Conservation (phyloP, 2,329 filamentous ascomycete species). For the Diaporthe vaccinii region DNA sequence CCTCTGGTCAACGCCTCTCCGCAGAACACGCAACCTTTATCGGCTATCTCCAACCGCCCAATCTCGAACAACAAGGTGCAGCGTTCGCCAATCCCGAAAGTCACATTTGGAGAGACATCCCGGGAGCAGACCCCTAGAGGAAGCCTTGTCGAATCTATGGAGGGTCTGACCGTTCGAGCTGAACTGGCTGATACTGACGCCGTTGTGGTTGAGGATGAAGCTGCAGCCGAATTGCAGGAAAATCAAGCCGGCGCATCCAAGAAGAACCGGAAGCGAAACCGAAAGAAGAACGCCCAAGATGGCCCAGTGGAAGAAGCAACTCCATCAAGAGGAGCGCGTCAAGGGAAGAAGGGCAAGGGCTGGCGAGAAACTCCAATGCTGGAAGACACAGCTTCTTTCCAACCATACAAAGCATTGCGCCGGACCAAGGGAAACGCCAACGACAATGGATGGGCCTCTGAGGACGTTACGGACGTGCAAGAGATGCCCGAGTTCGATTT, state of each 20-base stretch:
- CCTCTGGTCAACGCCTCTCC: slow-evolving; percentile 41
- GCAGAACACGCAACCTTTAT: slow-evolving; percentile 43
- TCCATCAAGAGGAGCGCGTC: slow-evolving; percentile 40
- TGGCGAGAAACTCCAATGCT: slow-evolving; percentile 73
- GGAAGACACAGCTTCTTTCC: slow-evolving; percentile 72
- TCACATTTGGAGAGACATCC: slow-evolving; percentile 34
- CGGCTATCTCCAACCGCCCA: slow-evolving; percentile 7
- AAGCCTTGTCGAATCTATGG: slow-evolving; percentile 43
- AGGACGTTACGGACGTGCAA: slow-evolving; percentile 94
- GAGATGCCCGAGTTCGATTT: slow-evolving; percentile 97
- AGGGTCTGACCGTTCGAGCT: slow-evolving; percentile 45
- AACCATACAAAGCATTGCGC: slow-evolving; percentile 73
- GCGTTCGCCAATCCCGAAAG: slow-evolving; percentile 35
- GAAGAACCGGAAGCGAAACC: slow-evolving; percentile 50
- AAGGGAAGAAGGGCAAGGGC: slow-evolving; percentile 61
- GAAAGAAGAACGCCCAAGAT: slow-evolving; percentile 49
- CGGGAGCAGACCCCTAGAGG: slow-evolving; percentile 43
- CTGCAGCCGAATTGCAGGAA: slow-evolving; percentile 43
- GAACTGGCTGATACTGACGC: slow-evolving; percentile 42
- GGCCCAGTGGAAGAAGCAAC: slow-evolving; percentile 47
- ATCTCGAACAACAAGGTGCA: slow-evolving; percentile 30
- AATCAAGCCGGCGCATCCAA: slow-evolving; percentile 45
- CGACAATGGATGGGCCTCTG: slow-evolving; percentile 93
- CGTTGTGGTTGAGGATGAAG: slow-evolving; percentile 41
- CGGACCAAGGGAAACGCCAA: slow-evolving; percentile 63